A percentile compares a stretch with the other conserved stretches of the same genome.
phyloP scores from a whole-genome alignment of 2,329 filamentous ascomycete species.

The Septoria linicola region DNA sequence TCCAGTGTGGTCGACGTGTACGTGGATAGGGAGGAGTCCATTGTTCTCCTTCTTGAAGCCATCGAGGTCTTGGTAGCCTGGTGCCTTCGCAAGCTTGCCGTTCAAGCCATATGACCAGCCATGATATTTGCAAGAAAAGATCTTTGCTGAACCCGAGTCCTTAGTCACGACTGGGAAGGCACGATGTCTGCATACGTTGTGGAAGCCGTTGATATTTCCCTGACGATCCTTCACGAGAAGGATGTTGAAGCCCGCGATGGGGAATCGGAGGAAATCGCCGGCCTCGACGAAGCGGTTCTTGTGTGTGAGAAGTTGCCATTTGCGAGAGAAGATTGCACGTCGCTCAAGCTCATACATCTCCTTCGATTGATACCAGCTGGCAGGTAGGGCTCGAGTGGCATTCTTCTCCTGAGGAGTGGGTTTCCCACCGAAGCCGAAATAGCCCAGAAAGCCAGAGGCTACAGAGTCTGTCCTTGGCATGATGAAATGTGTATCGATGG shows the following conservation, averaged over 20 bases:
- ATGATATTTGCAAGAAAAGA: slow-evolving; percentile 62
- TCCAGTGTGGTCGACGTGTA: slow-evolving; percentile 54
- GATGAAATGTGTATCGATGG: slow-evolving; percentile 6
- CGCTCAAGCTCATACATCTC: slow-evolving; percentile 49
- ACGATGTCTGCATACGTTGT: slow-evolving; percentile 63
- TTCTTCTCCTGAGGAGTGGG: slow-evolving; percentile 30
- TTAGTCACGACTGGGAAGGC: slow-evolving; percentile 59
- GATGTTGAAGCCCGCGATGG: slow-evolving; percentile 57
- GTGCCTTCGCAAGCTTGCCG: slow-evolving; percentile 60
- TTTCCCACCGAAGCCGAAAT: slow-evolving; percentile 41
- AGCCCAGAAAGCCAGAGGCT: slow-evolving; percentile 26
- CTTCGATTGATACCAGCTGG: slow-evolving; percentile 48
- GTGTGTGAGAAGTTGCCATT: slow-evolving; percentile 40
- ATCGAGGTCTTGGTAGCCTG: slow-evolving; percentile 56
- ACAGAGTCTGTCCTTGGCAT: slow-evolving; percentile 18
- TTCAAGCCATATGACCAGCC: slow-evolving; percentile 62
- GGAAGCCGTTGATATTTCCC: slow-evolving; percentile 58
- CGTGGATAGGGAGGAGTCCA: slow-evolving; percentile 56
- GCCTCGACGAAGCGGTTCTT: slow-evolving; percentile 30
- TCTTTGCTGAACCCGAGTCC: slow-evolving; percentile 49
- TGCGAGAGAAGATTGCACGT: slow-evolving; percentile 45
- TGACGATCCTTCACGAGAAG: slow-evolving; percentile 53
- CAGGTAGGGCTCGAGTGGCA: slow-evolving; percentile 42
- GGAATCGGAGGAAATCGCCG: slow-evolving; percentile 48
- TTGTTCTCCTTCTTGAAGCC: slow-evolving; percentile 60